These are phyloP conservation scores for Elaeis guineensis DNA, from an alignment of 176 grass and related monocot genomes.

Conservation along the genomic window DNA sequence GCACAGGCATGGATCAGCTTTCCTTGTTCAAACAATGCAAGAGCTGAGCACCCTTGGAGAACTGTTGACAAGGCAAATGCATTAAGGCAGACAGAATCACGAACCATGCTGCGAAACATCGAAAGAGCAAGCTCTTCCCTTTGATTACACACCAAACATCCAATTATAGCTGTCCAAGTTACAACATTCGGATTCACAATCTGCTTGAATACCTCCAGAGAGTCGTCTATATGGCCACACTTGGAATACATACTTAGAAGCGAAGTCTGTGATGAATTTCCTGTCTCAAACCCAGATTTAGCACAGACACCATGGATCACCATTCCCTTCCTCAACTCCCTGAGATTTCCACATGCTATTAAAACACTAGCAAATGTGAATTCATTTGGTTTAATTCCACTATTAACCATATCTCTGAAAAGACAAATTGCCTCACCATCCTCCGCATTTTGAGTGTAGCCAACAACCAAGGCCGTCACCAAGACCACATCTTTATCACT, in stretches of 20 bases:
- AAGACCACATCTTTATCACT: slow-evolving; percentile 20
- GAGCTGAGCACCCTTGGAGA: slow-evolving; percentile 16
- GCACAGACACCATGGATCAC: slow-evolving; percentile 11
- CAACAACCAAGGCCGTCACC: slow-evolving; percentile 17
- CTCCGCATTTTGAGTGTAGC: slow-evolving; percentile 20
- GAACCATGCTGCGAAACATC: slow-evolving; percentile 19
- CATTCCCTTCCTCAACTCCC: slow-evolving; percentile 13
- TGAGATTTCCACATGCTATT: slow-evolving; percentile 9
- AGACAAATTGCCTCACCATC: slow-evolving; percentile 7
- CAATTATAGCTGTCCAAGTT: slow-evolving; percentile 18
- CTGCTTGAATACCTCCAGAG: slow-evolving; percentile 7
- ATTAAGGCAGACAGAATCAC: slow-evolving; percentile 4
- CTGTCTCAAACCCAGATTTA: slow-evolving; percentile 1
- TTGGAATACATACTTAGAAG: slow-evolving; percentile 27
- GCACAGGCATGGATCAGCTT: slow-evolving; percentile 18
- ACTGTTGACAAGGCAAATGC: slow-evolving; percentile 26
- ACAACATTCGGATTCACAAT: slow-evolving; percentile 6
- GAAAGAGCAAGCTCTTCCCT: slow-evolving; percentile 20
- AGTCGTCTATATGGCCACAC: slow-evolving; percentile 13
- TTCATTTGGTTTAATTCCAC: slow-evolving; percentile 14
- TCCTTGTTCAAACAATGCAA: slow-evolving; percentile 18
- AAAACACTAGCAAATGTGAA: slow-evolving; percentile 25
- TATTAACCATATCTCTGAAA: background rate
- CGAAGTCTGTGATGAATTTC: slow-evolving; percentile 14
- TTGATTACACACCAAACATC: slow-evolving; percentile 21